Percentiles rank a stretch among this genome's conserved stretches.
These are phyloP conservation scores for Plantago major DNA, from an alignment of 257 asterid genomes.

Conservation along the genomic window DNA sequence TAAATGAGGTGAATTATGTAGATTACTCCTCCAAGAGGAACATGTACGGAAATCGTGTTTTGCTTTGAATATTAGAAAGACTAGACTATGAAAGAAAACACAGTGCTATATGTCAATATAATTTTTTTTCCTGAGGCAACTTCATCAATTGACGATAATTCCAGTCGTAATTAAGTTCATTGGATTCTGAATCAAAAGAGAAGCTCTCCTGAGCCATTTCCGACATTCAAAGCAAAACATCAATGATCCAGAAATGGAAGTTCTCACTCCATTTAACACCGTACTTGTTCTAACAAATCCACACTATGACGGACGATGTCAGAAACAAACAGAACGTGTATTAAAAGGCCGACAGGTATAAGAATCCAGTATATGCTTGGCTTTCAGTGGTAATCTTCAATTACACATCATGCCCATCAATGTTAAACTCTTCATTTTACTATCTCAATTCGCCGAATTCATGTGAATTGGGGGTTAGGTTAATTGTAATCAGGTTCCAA, in stretches of 20 bases:
- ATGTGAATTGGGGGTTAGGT: no score
- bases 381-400: neutral
- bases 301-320: neutral
- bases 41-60: neutral
- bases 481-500: no score
- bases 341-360: neutral
- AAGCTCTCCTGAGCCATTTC: neutral
- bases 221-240: neutral
- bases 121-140: no score
- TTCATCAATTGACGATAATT: no score
- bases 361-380: neutral
- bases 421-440: neutral
- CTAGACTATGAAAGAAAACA: no score
- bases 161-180: no score
- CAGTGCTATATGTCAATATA: no score
- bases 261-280: neutral
- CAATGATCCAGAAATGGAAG: no score
- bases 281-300: neutral
- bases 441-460: no score
- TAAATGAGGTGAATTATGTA: neutral
- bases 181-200: no score
- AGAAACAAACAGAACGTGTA: neutral
- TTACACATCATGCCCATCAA: neutral
- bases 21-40: neutral
- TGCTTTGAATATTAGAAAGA: neutral